phyloP scores from a whole-genome alignment of 352 stramenopile species.

The Pythium biforme region DNA sequence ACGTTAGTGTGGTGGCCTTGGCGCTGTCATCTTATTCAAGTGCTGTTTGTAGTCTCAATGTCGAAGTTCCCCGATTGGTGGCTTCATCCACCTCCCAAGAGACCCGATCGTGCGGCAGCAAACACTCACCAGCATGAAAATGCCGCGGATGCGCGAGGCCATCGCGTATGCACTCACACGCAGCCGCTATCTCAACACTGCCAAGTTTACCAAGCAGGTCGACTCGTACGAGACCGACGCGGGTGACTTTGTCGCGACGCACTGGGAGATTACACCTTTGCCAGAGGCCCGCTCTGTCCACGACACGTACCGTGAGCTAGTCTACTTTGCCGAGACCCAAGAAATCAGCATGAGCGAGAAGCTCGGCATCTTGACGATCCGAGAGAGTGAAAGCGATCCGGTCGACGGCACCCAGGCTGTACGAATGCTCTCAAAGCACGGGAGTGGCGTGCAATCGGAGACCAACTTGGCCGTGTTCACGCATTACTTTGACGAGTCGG shows the following conservation, averaged over 20 bases:
- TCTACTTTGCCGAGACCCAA: constrained; percentile 12
- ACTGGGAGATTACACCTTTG: constrained; percentile 17
- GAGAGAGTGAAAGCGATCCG: constrained; percentile 15
- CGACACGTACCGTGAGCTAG: constrained; percentile 3
- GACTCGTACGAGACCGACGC: constrained; percentile 3
- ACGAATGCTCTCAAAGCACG: constrained; percentile 10
- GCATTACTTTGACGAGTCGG: constrained; percentile 1
- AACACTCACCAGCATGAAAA: neutral
- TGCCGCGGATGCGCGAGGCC: constrained; percentile 3
- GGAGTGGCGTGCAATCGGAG: constrained; percentile 13
- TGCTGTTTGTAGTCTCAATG: neutral
- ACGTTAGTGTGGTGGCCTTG: neutral
- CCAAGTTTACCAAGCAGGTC: neutral
- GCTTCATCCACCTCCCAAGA: constrained; percentile 7
- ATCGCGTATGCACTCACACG: neutral
- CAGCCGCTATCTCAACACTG: constrained; percentile 1
- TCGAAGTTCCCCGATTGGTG: neutral
- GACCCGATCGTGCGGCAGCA: neutral
- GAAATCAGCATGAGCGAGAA: constrained; percentile 24
- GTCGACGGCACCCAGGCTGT: neutral
- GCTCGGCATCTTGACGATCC: constrained; percentile 18
- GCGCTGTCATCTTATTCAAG: neutral
- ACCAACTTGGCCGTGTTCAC: constrained; percentile 5
- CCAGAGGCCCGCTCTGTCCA: neutral
- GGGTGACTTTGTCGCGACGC: constrained; percentile 5